A percentile compares a stretch with the other conserved stretches of the same genome.
These are phyloP conservation scores for Leucaena leucocephala DNA, from an alignment of 306 rosid species.

Conservation along the genomic window DNA sequence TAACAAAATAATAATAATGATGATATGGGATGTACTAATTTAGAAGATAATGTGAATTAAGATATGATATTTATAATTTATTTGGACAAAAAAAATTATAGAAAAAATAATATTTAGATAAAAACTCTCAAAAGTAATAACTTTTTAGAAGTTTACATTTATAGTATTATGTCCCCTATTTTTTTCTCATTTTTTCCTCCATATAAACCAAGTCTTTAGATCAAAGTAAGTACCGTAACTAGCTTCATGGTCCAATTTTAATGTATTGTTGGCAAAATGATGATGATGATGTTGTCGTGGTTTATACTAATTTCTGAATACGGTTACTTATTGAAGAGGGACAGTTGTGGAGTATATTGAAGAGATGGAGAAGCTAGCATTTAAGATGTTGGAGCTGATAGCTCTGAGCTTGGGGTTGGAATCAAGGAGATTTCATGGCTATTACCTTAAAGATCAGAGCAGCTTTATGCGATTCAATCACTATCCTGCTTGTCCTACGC, in stretches of 20 bases:
- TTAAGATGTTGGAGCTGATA: slow-evolving; percentile 28
- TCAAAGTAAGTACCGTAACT: too few species aligned
- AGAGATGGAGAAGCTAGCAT: slow-evolving; percentile 33
- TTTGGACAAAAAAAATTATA: too few species aligned
- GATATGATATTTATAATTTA: too few species aligned
- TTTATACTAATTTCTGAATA: not conserved
- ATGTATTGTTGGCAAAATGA: not conserved
- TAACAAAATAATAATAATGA: too few species aligned
- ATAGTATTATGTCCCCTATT: too few species aligned
- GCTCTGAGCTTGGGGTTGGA: slow-evolving; percentile 41
- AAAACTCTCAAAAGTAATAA: too few species aligned
- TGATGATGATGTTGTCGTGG: not conserved
- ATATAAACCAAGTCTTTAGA: too few species aligned
- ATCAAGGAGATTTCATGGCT: slow-evolving; percentile 29
- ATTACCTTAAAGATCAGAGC: slow-evolving; percentile 42
- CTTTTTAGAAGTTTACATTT: too few species aligned
- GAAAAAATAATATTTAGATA: too few species aligned
- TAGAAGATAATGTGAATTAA: too few species aligned
- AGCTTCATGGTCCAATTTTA: not conserved
- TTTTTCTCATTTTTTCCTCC: too few species aligned
- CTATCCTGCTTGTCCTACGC: slow-evolving; percentile 44
- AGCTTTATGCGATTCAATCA: slow-evolving; percentile 41
- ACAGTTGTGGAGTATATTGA: slow-evolving; percentile 9
- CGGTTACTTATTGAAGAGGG: not conserved
- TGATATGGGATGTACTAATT: too few species aligned